A percentile compares a stretch with the other conserved stretches of the same genome.
phyloP scores from a whole-genome alignment of 2,329 filamentous ascomycete species.

The Calonectria pseudoturangicola region DNA sequence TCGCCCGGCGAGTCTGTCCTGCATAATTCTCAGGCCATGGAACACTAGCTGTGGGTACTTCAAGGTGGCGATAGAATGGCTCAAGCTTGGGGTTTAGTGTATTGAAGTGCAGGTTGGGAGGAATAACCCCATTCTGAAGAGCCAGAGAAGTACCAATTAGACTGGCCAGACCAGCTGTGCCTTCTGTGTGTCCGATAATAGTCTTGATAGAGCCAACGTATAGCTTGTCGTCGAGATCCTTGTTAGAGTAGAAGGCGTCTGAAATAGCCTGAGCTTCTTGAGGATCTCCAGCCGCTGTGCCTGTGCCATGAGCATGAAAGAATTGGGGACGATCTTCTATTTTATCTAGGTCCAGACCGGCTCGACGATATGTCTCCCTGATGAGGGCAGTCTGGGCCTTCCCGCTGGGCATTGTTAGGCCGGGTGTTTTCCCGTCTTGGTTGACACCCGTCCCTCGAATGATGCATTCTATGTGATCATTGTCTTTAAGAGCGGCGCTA shows the following conservation, averaged over 20 bases:
- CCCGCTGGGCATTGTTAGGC: constrained; percentile 68
- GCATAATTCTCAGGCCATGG: too few relatives aligned
- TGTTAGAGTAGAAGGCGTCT: background rate
- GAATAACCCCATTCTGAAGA: constrained; percentile 46
- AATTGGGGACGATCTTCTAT: background rate
- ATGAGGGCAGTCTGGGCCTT: constrained; percentile 59
- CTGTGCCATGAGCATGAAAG: background rate
- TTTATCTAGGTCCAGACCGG: constrained; percentile 58
- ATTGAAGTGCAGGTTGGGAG: constrained; percentile 57
- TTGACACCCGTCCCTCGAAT: background rate
- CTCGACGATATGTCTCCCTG: background rate
- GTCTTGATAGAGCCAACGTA: constrained; percentile 55
- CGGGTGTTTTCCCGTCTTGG: constrained; percentile 52
- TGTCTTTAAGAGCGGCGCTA: background rate
- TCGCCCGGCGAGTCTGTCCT: constrained; percentile 43
- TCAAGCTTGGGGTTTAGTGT: constrained; percentile 52
- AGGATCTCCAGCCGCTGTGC: background rate
- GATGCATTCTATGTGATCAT: constrained; percentile 12
- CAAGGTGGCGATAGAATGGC: constrained; percentile 50
- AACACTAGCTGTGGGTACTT: constrained; percentile 41
- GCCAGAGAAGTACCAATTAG: constrained; percentile 44
- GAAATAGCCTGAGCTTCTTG: background rate
- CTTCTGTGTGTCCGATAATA: constrained; percentile 53
- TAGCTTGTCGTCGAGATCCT: constrained; percentile 38
- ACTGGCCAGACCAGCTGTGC: constrained; percentile 49